phyloP scores from a whole-genome alignment of 495 filamentous ascomycete species.

The Talaromyces proteolyticus region DNA sequence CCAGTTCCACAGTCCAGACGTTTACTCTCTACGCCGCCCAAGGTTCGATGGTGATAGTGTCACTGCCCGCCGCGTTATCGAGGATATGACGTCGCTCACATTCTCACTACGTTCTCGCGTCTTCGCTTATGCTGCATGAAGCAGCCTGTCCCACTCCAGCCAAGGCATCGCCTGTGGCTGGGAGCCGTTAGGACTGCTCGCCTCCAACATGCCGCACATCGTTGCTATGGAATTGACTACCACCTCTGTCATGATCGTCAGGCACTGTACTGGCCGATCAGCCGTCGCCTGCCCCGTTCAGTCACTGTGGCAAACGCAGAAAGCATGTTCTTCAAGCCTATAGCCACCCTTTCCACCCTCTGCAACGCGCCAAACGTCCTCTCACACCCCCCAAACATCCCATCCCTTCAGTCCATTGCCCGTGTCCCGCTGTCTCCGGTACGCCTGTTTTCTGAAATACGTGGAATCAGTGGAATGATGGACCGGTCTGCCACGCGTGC shows the following conservation, averaged over 20 bases:
- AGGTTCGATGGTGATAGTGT: too few species aligned
- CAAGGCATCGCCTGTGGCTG: background rate
- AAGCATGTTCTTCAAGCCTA: background rate
- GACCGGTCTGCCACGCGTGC: conserved; percentile 2
- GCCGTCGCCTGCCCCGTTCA: too few species aligned
- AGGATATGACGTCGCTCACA: background rate
- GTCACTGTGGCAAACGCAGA: background rate
- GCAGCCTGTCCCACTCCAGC: background rate
- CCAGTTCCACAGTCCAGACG: too few species aligned
- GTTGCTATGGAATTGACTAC: background rate
- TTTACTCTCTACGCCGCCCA: too few species aligned
- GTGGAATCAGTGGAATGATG: background rate
- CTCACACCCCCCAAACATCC: background rate
- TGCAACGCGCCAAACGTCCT: too few species aligned
- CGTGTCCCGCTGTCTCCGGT: background rate
- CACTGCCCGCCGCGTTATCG: too few species aligned
- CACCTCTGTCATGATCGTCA: background rate
- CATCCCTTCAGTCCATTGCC: background rate
- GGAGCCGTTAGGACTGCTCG: background rate
- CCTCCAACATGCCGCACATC: background rate
- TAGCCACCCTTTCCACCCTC: background rate
- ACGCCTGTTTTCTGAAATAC: background rate
- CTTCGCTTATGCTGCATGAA: background rate
- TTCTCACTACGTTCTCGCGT: too few species aligned
- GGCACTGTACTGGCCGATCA: background rate